These are phyloP conservation scores for Nakaseomyces uthaithaninus DNA, from an alignment of 1,139 yeast genomes.

Conservation along the genomic window DNA sequence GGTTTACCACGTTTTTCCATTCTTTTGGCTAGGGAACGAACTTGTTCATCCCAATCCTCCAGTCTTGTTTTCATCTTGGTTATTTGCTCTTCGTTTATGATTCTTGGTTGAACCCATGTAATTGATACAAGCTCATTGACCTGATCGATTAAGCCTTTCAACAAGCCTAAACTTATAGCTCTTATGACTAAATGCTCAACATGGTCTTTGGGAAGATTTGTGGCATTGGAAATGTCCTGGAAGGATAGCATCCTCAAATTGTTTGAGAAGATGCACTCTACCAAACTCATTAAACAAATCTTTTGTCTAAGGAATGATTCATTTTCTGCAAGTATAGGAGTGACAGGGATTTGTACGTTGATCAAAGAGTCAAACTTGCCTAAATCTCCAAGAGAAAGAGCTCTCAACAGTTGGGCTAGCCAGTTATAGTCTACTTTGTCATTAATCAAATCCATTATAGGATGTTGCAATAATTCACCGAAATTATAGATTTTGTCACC, in stretches of 20 bases:
- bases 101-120: slow-evolving; percentile 94
- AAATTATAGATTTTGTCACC: slow-evolving; percentile 93
- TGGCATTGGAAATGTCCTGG: slow-evolving; percentile 66
- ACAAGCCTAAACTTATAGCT: slow-evolving; percentile 74
- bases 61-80: slow-evolving; percentile 66
- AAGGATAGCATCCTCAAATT: slow-evolving; percentile 69
- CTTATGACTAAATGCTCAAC: slow-evolving; percentile 90
- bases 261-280: slow-evolving; percentile 77
- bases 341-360: slow-evolving; percentile 34
- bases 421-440: slow-evolving; percentile 50
- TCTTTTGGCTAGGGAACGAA: slow-evolving; percentile 53
- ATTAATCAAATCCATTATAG: slow-evolving; percentile 55
- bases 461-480: slow-evolving; percentile 90
- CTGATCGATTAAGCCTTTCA: slow-evolving; percentile 85
- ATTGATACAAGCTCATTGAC: slow-evolving; percentile 69
- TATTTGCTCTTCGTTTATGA: slow-evolving; percentile 75
- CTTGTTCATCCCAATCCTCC: slow-evolving; percentile 69
- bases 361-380: slow-evolving; percentile 36
- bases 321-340: slow-evolving; percentile 53
- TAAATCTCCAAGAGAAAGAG: slow-evolving; percentile 75
- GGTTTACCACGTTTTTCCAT: slow-evolving; percentile 52
- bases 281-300: slow-evolving; percentile 83
- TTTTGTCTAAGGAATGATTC: slow-evolving; percentile 76
- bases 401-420: slow-evolving; percentile 62
- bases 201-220: slow-evolving; percentile 50